Evolutionary conservation across 225 moss, liverwort and hornwort genomes (phyloP).

Genomic region (Bryoerythrophyllum caledonicum): DNA sequence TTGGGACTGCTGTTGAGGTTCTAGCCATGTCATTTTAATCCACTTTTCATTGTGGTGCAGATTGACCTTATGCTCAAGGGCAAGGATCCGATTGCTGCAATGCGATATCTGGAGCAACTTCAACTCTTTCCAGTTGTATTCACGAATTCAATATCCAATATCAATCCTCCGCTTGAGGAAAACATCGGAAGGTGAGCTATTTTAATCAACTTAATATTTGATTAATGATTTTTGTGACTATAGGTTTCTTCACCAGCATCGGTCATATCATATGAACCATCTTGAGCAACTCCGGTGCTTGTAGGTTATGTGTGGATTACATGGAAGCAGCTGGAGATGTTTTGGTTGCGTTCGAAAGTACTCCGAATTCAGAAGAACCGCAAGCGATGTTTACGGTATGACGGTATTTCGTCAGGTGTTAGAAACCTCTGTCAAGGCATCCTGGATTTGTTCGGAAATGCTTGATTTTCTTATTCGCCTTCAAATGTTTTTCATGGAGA

Average conservation of each 20-base stretch:
- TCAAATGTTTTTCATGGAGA: neutral
- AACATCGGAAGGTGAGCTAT: slow-evolving; percentile 61
- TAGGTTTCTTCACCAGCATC: neutral
- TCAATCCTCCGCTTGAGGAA: slow-evolving; percentile 53
- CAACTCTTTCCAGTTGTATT: slow-evolving; percentile 79
- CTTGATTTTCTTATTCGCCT: neutral
- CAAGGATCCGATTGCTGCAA: slow-evolving; percentile 58
- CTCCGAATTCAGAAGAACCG: slow-evolving; percentile 21
- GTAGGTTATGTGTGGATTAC: slow-evolving; percentile 46
- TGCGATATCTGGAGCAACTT: slow-evolving; percentile 62
- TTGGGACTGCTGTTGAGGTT: neutral
- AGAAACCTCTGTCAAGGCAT: neutral
- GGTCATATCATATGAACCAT: neutral
- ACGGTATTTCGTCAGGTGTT: neutral
- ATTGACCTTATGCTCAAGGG: slow-evolving; percentile 79
- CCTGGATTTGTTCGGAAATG: neutral
- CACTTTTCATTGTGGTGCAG: slow-evolving; percentile 29
- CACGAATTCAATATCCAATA: slow-evolving; percentile 40
- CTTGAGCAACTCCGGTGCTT: slow-evolving; percentile 8
- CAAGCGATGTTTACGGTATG: slow-evolving; percentile 38
- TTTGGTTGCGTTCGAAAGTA: slow-evolving; percentile 39
- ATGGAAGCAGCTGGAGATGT: slow-evolving; percentile 55
- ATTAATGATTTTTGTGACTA: neutral
- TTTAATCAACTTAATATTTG: neutral
- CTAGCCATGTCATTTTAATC: neutral